phyloP scores from a whole-genome alignment of 257 asterid species.

The Voacanga thouarsii region DNA sequence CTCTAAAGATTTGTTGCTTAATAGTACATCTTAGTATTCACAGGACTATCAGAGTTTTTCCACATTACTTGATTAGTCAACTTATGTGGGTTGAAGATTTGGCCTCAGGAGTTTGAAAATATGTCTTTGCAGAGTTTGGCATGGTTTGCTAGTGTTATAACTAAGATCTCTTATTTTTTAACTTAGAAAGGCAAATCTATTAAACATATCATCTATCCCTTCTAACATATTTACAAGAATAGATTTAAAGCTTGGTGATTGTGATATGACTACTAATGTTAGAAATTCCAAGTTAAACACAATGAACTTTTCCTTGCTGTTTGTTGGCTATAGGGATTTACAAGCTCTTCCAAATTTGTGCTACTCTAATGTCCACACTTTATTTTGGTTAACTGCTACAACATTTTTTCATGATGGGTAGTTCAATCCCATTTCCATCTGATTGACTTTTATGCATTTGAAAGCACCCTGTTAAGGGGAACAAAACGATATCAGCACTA shows the following conservation, averaged over 20 bases:
- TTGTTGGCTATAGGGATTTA: too few species aligned
- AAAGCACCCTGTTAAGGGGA: too few species aligned
- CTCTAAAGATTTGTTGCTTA: not conserved
- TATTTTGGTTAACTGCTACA: too few species aligned
- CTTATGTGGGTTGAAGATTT: too few species aligned
- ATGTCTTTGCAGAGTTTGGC: not conserved
- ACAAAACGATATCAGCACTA: not conserved
- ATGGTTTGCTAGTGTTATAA: not conserved
- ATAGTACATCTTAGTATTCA: not conserved
- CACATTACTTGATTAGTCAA: not conserved
- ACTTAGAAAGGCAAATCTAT: not conserved
- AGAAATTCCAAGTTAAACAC: not conserved
- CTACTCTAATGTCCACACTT: not conserved
- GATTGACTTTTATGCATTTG: not conserved
- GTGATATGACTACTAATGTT: not conserved
- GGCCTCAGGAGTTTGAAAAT: not conserved
- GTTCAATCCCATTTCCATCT: not conserved
- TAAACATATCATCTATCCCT: not conserved
- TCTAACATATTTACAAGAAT: not conserved
- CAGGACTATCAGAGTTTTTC: not conserved
- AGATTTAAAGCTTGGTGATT: not conserved
- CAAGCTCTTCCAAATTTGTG: not conserved
- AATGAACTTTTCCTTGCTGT: not conserved
- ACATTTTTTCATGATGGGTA: not conserved
- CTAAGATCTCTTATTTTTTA: not conserved